Evolutionary conservation across 768 basidiomycete genomes (phyloP).

Genomic region (Hygrophorus pudorinus): DNA sequence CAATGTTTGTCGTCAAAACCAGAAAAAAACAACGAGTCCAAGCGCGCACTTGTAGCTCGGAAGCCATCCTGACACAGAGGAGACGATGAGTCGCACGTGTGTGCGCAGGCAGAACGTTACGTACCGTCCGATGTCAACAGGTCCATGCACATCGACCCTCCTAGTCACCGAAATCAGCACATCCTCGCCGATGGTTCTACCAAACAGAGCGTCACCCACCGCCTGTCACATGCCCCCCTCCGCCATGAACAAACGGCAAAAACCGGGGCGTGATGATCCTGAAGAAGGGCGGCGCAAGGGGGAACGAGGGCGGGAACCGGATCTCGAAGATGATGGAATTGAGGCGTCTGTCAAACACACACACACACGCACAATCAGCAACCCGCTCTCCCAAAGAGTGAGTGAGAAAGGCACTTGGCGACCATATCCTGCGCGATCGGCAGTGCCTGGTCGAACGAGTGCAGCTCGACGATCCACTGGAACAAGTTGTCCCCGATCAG

Average conservation of each 20-base stretch:
- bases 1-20: no score
- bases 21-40: no score
- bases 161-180: slow-evolving; percentile 18
- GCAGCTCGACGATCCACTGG: slow-evolving; percentile 68
- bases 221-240: slow-evolving; percentile 60
- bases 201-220: slow-evolving; percentile 23
- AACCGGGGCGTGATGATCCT: slow-evolving; percentile 67
- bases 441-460: slow-evolving; percentile 52
- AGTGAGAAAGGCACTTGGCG: slow-evolving; percentile 24
- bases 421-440: slow-evolving; percentile 56
- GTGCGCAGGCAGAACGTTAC: slow-evolving; percentile 8
- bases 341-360: slow-evolving; percentile 16
- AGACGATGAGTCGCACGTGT: neutral
- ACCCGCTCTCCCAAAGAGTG: neutral
- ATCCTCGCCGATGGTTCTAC: neutral
- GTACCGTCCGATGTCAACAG: slow-evolving; percentile 52
- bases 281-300: slow-evolving; percentile 67
- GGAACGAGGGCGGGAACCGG: slow-evolving; percentile 56
- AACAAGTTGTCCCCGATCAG: slow-evolving; percentile 57
- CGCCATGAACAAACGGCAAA: slow-evolving; percentile 59
- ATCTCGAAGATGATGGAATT: slow-evolving; percentile 67
- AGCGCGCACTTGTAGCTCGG: slow-evolving; percentile 53
- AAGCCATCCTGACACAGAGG: slow-evolving; percentile 40
- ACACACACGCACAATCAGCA: slow-evolving; percentile 24
- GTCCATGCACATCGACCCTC: slow-evolving; percentile 72